phyloP scores from a whole-genome alignment of 768 basidiomycete genomes.

The Rhizopogon vinicolor region DNA sequence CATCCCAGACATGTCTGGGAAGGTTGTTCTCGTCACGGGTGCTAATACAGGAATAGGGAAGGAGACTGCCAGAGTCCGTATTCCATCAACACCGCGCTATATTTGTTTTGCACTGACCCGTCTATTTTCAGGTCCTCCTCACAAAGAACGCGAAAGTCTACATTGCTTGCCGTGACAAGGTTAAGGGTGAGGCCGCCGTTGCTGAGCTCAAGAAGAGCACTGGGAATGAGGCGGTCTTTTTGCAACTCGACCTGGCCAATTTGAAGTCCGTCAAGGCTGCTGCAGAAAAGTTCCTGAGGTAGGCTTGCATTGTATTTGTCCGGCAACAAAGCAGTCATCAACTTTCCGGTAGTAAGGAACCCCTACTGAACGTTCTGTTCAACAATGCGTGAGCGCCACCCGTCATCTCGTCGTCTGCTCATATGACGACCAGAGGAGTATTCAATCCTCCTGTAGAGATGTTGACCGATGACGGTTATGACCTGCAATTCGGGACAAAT shows the following conservation, averaged over 20 bases:
- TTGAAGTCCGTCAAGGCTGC: slow-evolving; percentile 36
- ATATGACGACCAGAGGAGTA: slow-evolving; percentile 13
- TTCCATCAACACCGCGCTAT: not conserved
- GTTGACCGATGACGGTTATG: slow-evolving; percentile 21
- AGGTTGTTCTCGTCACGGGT: slow-evolving; percentile 38
- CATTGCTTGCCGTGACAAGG: slow-evolving; percentile 34
- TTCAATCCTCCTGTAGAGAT: slow-evolving; percentile 26
- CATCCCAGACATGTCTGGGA: slow-evolving; percentile 30
- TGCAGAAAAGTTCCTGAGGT: slow-evolving; percentile 36
- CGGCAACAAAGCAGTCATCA: not conserved
- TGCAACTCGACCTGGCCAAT: slow-evolving; percentile 43
- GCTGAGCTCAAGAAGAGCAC: slow-evolving; percentile 34
- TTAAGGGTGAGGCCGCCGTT: slow-evolving; percentile 35
- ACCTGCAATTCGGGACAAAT: slow-evolving; percentile 21
- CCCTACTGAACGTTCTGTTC: slow-evolving; percentile 23
- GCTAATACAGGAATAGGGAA: slow-evolving; percentile 46
- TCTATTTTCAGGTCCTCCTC: slow-evolving; percentile 30
- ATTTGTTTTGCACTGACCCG: not conserved
- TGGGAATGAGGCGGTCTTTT: slow-evolving; percentile 38
- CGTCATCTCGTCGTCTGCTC: not conserved
- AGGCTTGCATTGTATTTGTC: not conserved
- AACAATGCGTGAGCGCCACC: slow-evolving; percentile 23
- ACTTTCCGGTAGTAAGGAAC: slow-evolving; percentile 15
- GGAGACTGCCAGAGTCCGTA: slow-evolving; percentile 26
- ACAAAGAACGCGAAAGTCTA: slow-evolving; percentile 48